Percentiles rank a stretch among this genome's conserved stretches.
phyloP scores from a whole-genome alignment of 129 eudicot genomes.

The Saussurea involucrata region DNA sequence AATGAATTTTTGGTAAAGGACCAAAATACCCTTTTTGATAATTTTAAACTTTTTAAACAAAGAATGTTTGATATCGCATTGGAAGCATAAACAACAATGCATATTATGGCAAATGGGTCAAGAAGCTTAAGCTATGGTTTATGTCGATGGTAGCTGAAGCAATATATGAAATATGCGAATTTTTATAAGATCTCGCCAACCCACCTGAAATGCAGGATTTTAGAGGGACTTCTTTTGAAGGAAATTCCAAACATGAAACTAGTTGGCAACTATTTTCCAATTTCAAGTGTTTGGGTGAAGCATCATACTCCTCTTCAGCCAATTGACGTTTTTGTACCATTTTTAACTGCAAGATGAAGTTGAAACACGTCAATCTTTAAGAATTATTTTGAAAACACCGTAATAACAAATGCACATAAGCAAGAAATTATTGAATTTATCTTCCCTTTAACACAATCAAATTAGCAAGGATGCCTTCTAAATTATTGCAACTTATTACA shows the following conservation, averaged over 20 bases:
- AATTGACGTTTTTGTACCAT: conserved; percentile 61
- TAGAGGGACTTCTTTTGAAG: conserved; percentile 10
- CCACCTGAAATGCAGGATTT: conserved; percentile 39
- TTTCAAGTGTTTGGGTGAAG: conserved; percentile 52
- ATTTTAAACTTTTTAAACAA: no score
- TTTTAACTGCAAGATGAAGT: conserved; percentile 32
- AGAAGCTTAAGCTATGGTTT: not conserved
- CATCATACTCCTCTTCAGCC: conserved; percentile 39
- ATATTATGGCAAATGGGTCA: not conserved
- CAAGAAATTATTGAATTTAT: not conserved
- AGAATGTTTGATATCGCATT: not conserved
- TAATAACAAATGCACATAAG: not conserved
- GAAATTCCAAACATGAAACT: conserved; percentile 37
- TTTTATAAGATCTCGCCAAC: not conserved
- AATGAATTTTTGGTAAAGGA: no score
- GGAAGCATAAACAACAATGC: not conserved
- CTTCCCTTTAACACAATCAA: not conserved
- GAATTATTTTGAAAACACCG: not conserved
- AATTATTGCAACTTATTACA: not conserved
- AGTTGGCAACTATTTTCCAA: conserved; percentile 28
- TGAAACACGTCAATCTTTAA: not conserved
- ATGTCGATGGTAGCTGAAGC: not conserved
- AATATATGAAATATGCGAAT: not conserved
- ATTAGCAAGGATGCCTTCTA: not conserved
- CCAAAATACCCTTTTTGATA: no score